Percentiles rank a stretch among this genome's conserved stretches.
phyloP scores from a whole-genome alignment of 2,329 filamentous ascomycete genomes.

The Coniosporium tulheliwenetii region DNA sequence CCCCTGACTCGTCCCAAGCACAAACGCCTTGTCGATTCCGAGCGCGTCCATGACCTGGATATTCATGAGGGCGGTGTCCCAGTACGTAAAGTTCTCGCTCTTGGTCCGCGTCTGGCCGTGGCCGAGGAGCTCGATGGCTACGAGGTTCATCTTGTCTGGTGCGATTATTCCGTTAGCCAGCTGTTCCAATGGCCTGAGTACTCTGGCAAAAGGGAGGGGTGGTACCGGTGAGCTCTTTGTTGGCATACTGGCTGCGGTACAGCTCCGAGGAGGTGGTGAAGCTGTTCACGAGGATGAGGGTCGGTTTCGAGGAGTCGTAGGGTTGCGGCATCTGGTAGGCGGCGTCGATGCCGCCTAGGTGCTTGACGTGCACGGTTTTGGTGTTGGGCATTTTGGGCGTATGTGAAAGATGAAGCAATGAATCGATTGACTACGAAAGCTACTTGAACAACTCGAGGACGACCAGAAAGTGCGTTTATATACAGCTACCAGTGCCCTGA shows the following conservation, averaged over 20 bases:
- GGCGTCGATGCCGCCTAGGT: slow-evolving; percentile 33
- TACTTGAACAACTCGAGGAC: too few species aligned
- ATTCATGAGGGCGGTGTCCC: slow-evolving; percentile 35
- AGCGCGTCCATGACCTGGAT: slow-evolving; percentile 24
- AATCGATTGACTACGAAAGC: too few species aligned
- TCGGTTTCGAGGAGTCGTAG: slow-evolving; percentile 28
- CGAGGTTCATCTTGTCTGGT: slow-evolving; percentile 25
- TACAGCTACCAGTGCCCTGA: too few species aligned
- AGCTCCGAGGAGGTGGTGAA: slow-evolving; percentile 34
- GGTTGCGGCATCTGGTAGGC: slow-evolving; percentile 27
- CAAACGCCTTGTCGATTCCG: slow-evolving; percentile 27
- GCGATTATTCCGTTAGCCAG: too few species aligned
- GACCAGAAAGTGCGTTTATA: too few species aligned
- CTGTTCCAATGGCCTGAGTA: too few species aligned
- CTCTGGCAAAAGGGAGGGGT: too few species aligned
- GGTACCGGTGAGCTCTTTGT: slow-evolving; percentile 9
- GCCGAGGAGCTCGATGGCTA: slow-evolving; percentile 38
- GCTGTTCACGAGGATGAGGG: slow-evolving; percentile 34
- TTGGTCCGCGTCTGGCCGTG: slow-evolving; percentile 32
- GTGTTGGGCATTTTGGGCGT: slow-evolving; percentile 15
- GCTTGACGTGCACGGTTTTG: slow-evolving; percentile 28
- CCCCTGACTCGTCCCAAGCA: slow-evolving; percentile 36
- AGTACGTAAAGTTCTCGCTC: slow-evolving; percentile 35
- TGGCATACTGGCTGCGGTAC: slow-evolving; percentile 13
- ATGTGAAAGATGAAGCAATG: too few species aligned